phyloP scores from a whole-genome alignment of 148 eudicot genomes.

The Agrostemma githago region DNA sequence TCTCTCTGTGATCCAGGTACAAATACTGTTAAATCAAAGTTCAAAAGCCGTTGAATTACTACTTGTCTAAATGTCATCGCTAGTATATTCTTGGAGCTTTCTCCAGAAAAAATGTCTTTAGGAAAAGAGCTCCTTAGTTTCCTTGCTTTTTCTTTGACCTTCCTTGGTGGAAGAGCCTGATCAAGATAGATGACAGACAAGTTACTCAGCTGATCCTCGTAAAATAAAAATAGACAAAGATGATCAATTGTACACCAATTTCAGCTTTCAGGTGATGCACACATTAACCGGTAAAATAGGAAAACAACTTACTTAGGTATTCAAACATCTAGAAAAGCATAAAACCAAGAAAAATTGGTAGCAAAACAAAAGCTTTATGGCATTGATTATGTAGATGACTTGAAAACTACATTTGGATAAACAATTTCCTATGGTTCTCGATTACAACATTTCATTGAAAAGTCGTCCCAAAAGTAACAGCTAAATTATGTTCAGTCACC shows the following conservation, averaged over 20 bases:
- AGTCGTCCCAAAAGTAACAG: not conserved
- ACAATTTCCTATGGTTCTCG: not conserved
- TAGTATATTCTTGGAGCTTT: slow-evolving; percentile 53
- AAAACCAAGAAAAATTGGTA: not conserved
- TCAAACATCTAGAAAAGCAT: not conserved
- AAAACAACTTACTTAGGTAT: not conserved
- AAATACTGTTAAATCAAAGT: slow-evolving; percentile 56
- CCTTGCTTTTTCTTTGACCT: slow-evolving; percentile 75
- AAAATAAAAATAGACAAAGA: not conserved
- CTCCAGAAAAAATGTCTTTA: slow-evolving; percentile 45
- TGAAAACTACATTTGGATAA: not conserved
- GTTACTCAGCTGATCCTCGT: not conserved
- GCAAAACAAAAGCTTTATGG: not conserved
- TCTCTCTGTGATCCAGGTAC: slow-evolving; percentile 73
- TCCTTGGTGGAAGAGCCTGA: slow-evolving; percentile 84
- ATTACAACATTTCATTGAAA: not conserved
- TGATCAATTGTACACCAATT: not conserved
- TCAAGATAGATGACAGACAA: slow-evolving; percentile 2
- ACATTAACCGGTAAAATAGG: not conserved
- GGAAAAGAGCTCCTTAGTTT: slow-evolving; percentile 47
- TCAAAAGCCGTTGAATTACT: slow-evolving; percentile 66
- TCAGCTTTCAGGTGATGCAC: not conserved
- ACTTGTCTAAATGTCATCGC: slow-evolving; percentile 99
- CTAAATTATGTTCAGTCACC: not conserved
- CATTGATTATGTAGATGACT: not conserved